Evolutionary conservation across 2,329 filamentous ascomycete genomes (phyloP).

Genomic region (Akanthomyces lecanii): DNA sequence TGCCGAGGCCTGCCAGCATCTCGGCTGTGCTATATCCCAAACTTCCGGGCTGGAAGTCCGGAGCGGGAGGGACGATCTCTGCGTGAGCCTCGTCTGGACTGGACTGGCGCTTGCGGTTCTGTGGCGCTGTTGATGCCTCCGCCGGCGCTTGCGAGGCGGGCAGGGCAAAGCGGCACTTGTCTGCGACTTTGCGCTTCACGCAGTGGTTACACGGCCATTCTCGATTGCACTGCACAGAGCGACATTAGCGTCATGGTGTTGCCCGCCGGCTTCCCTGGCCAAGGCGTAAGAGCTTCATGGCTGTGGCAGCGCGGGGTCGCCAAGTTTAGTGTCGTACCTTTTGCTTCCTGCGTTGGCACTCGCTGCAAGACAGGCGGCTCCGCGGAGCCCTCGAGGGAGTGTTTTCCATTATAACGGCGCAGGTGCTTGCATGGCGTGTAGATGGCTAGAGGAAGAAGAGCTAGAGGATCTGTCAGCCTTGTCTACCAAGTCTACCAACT

Average conservation of each 20-base stretch:
- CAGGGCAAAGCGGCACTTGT: constrained; percentile 32
- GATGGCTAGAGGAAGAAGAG: neutral
- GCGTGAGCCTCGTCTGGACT: constrained; percentile 13
- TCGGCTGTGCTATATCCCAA: constrained; percentile 9
- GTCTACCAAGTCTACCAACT: neutral
- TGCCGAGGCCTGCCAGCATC: constrained; percentile 3
- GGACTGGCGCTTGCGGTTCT: constrained; percentile 16
- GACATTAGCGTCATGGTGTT: constrained; percentile 14
- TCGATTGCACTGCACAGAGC: constrained; percentile 31
- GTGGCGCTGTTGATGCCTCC: neutral
- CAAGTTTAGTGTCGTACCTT: constrained; percentile 26
- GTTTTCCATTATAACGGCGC: neutral
- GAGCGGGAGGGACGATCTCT: constrained; percentile 10
- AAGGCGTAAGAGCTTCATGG: neutral
- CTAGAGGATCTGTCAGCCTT: neutral
- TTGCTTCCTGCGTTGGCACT: constrained; percentile 40
- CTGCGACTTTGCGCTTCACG: constrained; percentile 35
- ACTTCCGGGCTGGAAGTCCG: neutral
- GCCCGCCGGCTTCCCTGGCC: neutral
- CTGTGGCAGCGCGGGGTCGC: neutral
- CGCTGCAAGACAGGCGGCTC: constrained; percentile 37
- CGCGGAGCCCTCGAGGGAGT: constrained; percentile 4
- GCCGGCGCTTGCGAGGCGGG: constrained; percentile 20
- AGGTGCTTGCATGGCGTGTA: neutral
- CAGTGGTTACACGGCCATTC: constrained; percentile 39